A percentile compares a stretch with the other conserved stretches of the same genome.
Conservation (phyloP, 768 basidiomycete genomes). For the Calocera cornea region DNA sequence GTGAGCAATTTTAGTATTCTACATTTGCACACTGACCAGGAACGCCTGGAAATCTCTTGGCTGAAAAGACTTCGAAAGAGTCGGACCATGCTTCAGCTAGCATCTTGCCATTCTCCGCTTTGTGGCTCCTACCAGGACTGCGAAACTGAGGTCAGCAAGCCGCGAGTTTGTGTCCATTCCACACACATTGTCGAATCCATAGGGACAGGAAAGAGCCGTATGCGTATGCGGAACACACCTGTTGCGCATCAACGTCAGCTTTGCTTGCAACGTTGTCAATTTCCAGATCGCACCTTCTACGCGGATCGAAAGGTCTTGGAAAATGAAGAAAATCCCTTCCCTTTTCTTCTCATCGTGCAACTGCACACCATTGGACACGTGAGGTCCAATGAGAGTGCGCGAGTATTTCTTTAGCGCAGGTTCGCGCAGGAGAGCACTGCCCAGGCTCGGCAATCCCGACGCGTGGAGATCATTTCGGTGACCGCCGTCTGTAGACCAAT, state of each 20-base stretch:
- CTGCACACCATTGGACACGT: slow-evolving; percentile 74
- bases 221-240: slow-evolving; percentile 75
- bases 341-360: slow-evolving; percentile 74
- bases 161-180: neutral
- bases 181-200: slow-evolving; percentile 43
- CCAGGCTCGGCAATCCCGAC: neutral
- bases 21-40: slow-evolving; percentile 41
- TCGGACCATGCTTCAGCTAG: slow-evolving; percentile 75
- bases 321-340: slow-evolving; percentile 84
- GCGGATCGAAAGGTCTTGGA: slow-evolving; percentile 85
- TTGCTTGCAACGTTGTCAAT: neutral
- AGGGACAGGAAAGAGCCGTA: slow-evolving; percentile 39
- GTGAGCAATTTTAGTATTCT: neutral
- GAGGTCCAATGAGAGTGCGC: slow-evolving; percentile 77
- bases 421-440: neutral
- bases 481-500: neutral
- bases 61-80: slow-evolving; percentile 75
- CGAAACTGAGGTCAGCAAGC: neutral
- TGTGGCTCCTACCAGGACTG: neutral
- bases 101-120: slow-evolving; percentile 26
- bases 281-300: slow-evolving; percentile 52
- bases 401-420: slow-evolving; percentile 36
- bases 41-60: slow-evolving; percentile 90
- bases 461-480: neutral
- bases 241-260: slow-evolving; percentile 6